A percentile compares a stretch with the other conserved stretches of the same genome.
phyloP scores from a whole-genome alignment of 176 grass and related monocot species.

The Raddia guianensis region DNA sequence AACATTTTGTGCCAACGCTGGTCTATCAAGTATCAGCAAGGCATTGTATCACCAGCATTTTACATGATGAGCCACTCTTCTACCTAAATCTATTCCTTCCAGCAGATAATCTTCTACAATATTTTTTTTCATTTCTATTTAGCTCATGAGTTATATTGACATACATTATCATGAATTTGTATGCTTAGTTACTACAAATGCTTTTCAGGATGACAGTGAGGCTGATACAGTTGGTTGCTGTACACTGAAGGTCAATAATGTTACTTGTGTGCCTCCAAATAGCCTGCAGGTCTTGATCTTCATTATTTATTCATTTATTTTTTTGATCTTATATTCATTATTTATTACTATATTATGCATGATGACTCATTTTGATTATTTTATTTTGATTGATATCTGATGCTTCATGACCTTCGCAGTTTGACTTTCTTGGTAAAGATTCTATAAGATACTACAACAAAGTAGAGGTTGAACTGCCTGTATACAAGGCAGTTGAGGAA shows the following conservation, averaged over 20 bases:
- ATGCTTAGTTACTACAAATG: constrained; percentile 11
- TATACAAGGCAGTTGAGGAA: constrained; percentile 83
- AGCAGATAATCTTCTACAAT: neutral
- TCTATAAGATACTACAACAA: constrained; percentile 95
- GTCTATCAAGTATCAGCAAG: too few relatives aligned
- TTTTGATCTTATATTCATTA: too few relatives aligned
- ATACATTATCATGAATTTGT: constrained; percentile 28
- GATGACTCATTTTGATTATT: constrained; percentile 3
- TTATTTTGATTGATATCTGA: constrained; percentile 44
- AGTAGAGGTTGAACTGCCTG: constrained; percentile 83
- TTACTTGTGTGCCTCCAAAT: constrained; percentile 82
- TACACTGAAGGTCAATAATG: constrained; percentile 91
- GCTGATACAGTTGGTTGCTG: constrained; percentile 98
- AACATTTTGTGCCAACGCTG: too few relatives aligned
- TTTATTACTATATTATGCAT: neutral
- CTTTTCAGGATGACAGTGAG: constrained; percentile 88
- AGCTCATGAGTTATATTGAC: constrained; percentile 3
- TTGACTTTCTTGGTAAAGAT: constrained; percentile 99
- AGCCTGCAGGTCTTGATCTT: constrained; percentile 74
- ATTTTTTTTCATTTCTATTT: constrained; percentile 22
- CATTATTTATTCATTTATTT: neutral
- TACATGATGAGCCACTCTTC: too few relatives aligned
- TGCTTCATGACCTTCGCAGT: constrained; percentile 56
- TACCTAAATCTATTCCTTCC: neutral
- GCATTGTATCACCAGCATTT: too few relatives aligned